These are phyloP conservation scores for Xylaria polymorpha DNA, from an alignment of 2,329 filamentous ascomycete genomes.

Conservation along the genomic window DNA sequence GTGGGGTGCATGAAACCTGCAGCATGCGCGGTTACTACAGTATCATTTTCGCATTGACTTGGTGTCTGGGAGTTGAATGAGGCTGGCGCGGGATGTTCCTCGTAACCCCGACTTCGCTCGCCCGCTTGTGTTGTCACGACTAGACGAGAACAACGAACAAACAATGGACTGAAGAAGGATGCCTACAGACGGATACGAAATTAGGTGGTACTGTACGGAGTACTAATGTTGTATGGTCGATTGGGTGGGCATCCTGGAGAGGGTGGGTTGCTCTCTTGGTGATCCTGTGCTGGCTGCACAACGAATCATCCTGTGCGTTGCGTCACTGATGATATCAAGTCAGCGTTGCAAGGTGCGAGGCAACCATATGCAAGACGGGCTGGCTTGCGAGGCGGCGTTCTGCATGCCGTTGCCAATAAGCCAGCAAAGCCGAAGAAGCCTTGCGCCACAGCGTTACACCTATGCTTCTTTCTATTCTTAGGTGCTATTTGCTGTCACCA, in stretches of 20 bases:
- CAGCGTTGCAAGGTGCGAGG: constrained; percentile 29
- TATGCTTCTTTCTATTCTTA: constrained; percentile 29
- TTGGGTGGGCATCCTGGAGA: constrained; percentile 24
- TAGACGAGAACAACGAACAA: constrained; percentile 9
- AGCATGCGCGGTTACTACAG: constrained; percentile 29
- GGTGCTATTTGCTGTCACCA: constrained; percentile 22
- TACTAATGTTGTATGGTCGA: constrained; percentile 19
- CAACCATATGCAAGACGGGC: constrained; percentile 24
- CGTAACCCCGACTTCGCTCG: not conserved
- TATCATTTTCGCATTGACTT: constrained; percentile 26
- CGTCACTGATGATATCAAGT: constrained; percentile 20
- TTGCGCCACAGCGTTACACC: constrained; percentile 22
- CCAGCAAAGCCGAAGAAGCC: constrained; percentile 23
- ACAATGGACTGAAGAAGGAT: constrained; percentile 22
- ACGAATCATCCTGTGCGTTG: constrained; percentile 18
- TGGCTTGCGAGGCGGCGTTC: constrained; percentile 30
- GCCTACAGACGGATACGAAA: constrained; percentile 23
- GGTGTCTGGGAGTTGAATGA: constrained; percentile 7
- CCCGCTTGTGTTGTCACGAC: constrained; percentile 10
- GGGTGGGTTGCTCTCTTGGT: constrained; percentile 5
- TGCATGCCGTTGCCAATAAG: constrained; percentile 27
- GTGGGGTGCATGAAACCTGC: constrained; percentile 35
- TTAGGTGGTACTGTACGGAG: no score
- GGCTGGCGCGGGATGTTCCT: constrained; percentile 5
- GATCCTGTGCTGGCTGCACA: constrained; percentile 16